Base-by-base conservation (phyloP, 371 early-diverging fungal species). In the Saksenaea oblongispora region DNA sequence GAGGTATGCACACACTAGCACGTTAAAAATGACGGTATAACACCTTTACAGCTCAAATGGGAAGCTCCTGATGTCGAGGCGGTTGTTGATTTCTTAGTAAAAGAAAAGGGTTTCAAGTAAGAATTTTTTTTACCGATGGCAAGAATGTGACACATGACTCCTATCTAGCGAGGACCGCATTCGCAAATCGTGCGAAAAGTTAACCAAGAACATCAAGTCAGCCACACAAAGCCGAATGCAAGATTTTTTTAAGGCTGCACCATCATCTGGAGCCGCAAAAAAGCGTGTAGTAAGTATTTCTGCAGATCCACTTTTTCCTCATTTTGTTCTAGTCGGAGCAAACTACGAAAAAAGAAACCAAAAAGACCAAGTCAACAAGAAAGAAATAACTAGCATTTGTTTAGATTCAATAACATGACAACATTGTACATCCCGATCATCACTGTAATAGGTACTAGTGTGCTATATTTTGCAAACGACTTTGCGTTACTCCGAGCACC, bases 91-190 rank as follows among this genome's bases (percentile, higher is more conserved):
- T 99, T 93, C 69, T 79, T 99, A 75, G 97, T 96, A 15, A 78
- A 85, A 22, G 95, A 99, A 69, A 99, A 99, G 78, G 94, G 93
- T 51, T 99, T 99, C 80, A 92, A 78, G 93, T 92, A 78, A 71
- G 79, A 1, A 1, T 9, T 34, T 7, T 24, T 24, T 10, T 15
- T 14, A 34, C 51, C 9, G 13, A 42, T 1, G 8, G n/a, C 14
- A 2, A 8, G 17, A 56, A 51, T 54, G 28, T n/a, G 47, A 28
- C 39, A 15, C 44, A 34, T 28, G 10, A 17, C 28, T 44, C 11
- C 37, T 15, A 35, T 34, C 13, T 76, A 93, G 93, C 70, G 95
- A 95, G 84, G 95, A 95, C 34, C 89, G 99, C 59, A 92, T 99
- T 13, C 86, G 92, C 15, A 89, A 87, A 56, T 95, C 90, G 0